phyloP scores from a whole-genome alignment of 179 eudicot genomes.

The Gypsophila paniculata region DNA sequence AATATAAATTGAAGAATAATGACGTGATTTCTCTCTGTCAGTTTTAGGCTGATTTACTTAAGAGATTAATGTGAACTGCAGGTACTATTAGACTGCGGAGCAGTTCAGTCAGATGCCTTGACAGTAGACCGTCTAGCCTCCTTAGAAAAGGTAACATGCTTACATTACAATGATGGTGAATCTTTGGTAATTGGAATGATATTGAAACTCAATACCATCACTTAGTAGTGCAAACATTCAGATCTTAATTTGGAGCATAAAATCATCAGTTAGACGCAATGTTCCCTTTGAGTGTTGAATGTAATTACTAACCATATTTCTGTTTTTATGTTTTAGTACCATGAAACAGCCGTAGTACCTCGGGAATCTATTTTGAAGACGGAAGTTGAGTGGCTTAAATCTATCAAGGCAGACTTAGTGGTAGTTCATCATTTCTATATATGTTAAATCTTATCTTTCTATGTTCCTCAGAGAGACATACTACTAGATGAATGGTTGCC shows the following conservation, averaged over 20 bases:
- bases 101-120: slow-evolving; percentile 98
- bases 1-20: neutral
- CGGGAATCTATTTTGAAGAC: slow-evolving; percentile 76
- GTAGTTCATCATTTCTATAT: slow-evolving; percentile 33
- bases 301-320: slow-evolving; percentile 6
- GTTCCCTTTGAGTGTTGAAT: neutral
- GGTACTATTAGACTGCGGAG: slow-evolving; percentile 96
- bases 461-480: neutral
- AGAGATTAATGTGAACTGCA: slow-evolving; percentile 23
- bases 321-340: slow-evolving; percentile 45
- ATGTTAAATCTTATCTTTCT: neutral
- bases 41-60: neutral
- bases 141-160: slow-evolving; percentile 69
- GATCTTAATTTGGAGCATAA: too few species aligned
- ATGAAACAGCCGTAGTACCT: slow-evolving; percentile 94
- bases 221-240: neutral
- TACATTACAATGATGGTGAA: neutral
- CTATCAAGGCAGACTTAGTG: slow-evolving; percentile 98
- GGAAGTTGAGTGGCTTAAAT: slow-evolving; percentile 93
- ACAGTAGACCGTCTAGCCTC: slow-evolving; percentile 98
- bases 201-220: neutral
- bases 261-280: neutral
- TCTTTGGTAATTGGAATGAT: neutral
- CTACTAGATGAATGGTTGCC: neutral
- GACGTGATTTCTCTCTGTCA: neutral